These are phyloP conservation scores for Diplocarpon mali DNA, from an alignment of 2,329 filamentous ascomycete species.

Conservation along the genomic window DNA sequence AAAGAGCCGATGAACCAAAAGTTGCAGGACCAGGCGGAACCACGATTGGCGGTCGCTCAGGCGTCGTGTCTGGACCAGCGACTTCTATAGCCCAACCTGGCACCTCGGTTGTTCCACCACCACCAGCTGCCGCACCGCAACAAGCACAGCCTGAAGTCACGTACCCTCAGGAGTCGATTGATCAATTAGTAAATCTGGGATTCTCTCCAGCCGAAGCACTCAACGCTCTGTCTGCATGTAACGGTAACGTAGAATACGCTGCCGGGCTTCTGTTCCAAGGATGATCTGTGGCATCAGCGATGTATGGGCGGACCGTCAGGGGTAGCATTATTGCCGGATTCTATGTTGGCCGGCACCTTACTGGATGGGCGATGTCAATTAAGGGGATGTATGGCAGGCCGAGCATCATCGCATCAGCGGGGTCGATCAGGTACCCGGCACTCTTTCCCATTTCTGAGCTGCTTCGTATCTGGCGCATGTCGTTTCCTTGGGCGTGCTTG, in stretches of 20 bases:
- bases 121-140: conserved; percentile 13
- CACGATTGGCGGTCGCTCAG: conserved; percentile 72
- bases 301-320: background rate
- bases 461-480: background rate
- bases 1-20: conserved; percentile 66
- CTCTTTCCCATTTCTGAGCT: background rate
- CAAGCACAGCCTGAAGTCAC: conserved; percentile 20
- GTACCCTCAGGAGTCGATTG: conserved; percentile 51
- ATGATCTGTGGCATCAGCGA: conserved; percentile 19
- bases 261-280: conserved; percentile 63
- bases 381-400: background rate
- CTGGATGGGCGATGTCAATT: background rate
- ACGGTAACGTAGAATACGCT: conserved; percentile 81
- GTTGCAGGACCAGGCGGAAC: conserved; percentile 81
- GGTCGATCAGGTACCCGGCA: background rate
- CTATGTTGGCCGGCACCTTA: too few relatives aligned
- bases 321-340: background rate
- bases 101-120: conserved; percentile 13
- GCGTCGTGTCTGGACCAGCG: conserved; percentile 49
- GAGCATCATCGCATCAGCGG: background rate
- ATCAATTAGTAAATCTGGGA: conserved; percentile 66
- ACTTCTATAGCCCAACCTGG: conserved; percentile 21
- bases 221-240: conserved; percentile 69
- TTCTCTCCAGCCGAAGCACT: conserved; percentile 68
- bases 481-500: background rate